Evolutionary conservation across 2,329 filamentous ascomycete species (phyloP), one percentile per base, ranked within the genome.

Genomic region (Teratosphaeria pseudoeucalypti): DNA sequence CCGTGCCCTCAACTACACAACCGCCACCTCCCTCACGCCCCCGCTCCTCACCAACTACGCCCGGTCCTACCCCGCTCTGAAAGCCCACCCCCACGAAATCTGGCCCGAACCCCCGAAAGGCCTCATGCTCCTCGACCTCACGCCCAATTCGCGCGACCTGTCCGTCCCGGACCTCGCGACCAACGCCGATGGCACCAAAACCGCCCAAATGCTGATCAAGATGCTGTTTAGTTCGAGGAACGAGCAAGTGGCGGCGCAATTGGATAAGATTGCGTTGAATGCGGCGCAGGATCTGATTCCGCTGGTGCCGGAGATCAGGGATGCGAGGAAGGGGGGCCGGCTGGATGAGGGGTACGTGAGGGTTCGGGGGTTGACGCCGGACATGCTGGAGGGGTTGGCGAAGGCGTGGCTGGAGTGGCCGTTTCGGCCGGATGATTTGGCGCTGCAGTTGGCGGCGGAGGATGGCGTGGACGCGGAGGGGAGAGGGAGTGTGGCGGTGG

Each of bases 61-160:
- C 1, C 84, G 91, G 16, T 74, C 77, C 1, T 85, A 83, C 67
- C 89, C 95, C 67, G 88, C 90, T 0, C 76, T 96, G 16, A 72
- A 76, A 27, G 80, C 83, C 2, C 61, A 76, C 4, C 57, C 73
- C 0, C 68, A 80, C 0, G 91, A 95, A 64, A 86, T 90, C 67
- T 89, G 80, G 1, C 55, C 60, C 1, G 76, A 72, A 78, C 9
- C n/a, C 43, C 9, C 9, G 7, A 23, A 23, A 49, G 75, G 78
- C 6, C 76, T 83, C 58, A 74, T 77, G 11, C 81, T 92, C 3
- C 70, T 91, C 16, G 88, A 91, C 70, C 76, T 90, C 60, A 82
- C 85, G 64, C 88, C 89, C 3, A 79, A 80, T 4, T 34, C 58
- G 3, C 61, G 64, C 6, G 64, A 65, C 19, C 65, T 74, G 6